Percentiles rank a stretch among this genome's conserved stretches.
phyloP scores from a whole-genome alignment of 192 early-diverging fungal genomes.

The Entomortierella lignicola region DNA sequence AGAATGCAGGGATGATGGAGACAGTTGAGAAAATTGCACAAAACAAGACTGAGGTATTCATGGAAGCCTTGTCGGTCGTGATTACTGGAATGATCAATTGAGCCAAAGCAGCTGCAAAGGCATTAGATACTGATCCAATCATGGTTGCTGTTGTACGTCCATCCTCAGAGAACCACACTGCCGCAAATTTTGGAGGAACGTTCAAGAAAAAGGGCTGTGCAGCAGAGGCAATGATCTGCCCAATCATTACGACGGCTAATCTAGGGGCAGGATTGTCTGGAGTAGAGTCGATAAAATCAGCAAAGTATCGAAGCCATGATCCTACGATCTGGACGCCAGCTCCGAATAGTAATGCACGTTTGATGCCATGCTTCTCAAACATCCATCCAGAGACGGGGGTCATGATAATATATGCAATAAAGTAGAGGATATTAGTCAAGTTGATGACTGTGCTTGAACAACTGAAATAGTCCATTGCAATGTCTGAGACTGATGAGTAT shows the following conservation, averaged over 20 bases:
- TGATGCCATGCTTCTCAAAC: slow-evolving; percentile 52
- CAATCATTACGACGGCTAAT: slow-evolving; percentile 52
- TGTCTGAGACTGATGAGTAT: slow-evolving; percentile 53
- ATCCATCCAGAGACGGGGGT: slow-evolving; percentile 53
- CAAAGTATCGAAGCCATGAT: slow-evolving; percentile 57
- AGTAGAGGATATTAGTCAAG: slow-evolving; percentile 52
- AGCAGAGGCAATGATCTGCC: slow-evolving; percentile 56
- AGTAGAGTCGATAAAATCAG: slow-evolving; percentile 36
- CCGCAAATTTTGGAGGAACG: slow-evolving; percentile 61
- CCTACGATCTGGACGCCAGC: slow-evolving; percentile 48
- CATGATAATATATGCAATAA: slow-evolving; percentile 54
- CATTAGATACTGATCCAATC: slow-evolving; percentile 57
- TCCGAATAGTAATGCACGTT: slow-evolving; percentile 50
- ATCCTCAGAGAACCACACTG: slow-evolving; percentile 60
- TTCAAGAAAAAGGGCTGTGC: slow-evolving; percentile 65
- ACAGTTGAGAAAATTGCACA: slow-evolving; percentile 45
- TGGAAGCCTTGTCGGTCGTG: slow-evolving; percentile 15
- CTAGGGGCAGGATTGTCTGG: slow-evolving; percentile 24
- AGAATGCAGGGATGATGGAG: slow-evolving; percentile 52
- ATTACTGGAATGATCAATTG: slow-evolving; percentile 56
- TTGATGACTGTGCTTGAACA: slow-evolving; percentile 33
- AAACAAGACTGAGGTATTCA: slow-evolving; percentile 41
- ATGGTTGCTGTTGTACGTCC: slow-evolving; percentile 58
- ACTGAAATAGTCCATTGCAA: slow-evolving; percentile 39
- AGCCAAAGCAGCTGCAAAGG: slow-evolving; percentile 57